Evolutionary conservation across 805 yeast genomes (phyloP), one percentile per base, ranked within the genome.

Genomic region (Kockiozyma suomiensis): DNA sequence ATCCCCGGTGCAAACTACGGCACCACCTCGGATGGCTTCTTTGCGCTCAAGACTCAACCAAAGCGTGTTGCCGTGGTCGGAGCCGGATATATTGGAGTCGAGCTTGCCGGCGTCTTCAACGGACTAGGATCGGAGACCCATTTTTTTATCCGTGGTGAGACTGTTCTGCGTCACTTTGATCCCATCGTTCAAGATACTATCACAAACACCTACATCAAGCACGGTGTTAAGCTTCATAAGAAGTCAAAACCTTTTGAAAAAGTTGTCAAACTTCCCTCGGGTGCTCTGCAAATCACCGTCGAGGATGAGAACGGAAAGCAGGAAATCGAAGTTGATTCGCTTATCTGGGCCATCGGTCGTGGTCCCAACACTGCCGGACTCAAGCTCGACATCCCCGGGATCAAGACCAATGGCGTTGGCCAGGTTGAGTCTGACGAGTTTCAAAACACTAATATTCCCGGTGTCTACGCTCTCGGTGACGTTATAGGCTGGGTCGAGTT

Each of bases 71-170:
- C 96, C 1, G 81, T 94, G 62, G 97, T 94, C 12, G 99, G 99
- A 69, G 97, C 97, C 40, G 99, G 99, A 46, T 94, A 94, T 77
- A 94, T 94, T 73, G 98, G 97, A 59, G 87, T 91, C 50, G 99
- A 94, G 78, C 82, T 94, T 53, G 88, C 97, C 5, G 99, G 99
- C 64, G 91, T 94, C 47, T 93, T 94, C 84, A 82, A 88, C 66
- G 90, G 90, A 25, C 80, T 94, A 63, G 96, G 96, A 17, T 73
- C 93, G 15, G 90, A 93, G 67, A 87, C 96, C 49, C 93, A 89
- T 73, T 74, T 94, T 74, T 82, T 93, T 62, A 88, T 93, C 64
- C 86, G 99, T 78, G 96, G 96, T 66, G 93, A 92, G 60, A 87
- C 92, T 1, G 92, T 94, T 30, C 80, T 94, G 74, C 85, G 98